Percentiles rank a stretch among this genome's conserved stretches.
Evolutionary conservation across 139 green algal species (phyloP).

Genomic region (Closterium sp.): DNA sequence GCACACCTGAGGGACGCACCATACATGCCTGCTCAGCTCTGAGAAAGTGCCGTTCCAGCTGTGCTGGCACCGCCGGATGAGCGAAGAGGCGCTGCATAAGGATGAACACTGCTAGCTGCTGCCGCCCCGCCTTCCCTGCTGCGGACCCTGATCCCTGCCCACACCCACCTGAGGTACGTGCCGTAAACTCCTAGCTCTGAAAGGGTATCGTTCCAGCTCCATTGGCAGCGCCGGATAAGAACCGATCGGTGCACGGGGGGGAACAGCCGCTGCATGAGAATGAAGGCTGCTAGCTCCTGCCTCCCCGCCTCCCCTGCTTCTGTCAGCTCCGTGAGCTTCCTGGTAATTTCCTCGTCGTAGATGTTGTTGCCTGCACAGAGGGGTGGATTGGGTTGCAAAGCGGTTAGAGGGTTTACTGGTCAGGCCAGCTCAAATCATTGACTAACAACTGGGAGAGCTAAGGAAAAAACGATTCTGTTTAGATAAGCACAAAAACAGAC

Average conservation of each 20-base stretch:
- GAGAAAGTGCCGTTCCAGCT: conserved; percentile 59
- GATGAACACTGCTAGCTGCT: conserved; percentile 72
- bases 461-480: conserved; percentile 68
- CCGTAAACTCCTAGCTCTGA: conserved; percentile 93
- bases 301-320: conserved; percentile 2
- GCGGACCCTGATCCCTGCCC: not conserved
- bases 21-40: conserved; percentile 75
- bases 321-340: conserved; percentile 55
- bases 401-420: too few species aligned
- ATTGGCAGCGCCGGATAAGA: conserved; percentile 60
- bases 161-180: conserved; percentile 54
- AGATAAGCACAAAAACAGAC: too few species aligned
- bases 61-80: conserved; percentile 60
- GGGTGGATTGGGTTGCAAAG: not conserved
- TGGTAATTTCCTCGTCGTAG: conserved; percentile 75
- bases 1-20: conserved; percentile 59
- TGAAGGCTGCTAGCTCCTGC: conserved; percentile 75
- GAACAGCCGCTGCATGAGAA: conserved; percentile 96
- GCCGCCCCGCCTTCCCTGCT: not conserved
- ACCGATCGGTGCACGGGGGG: conserved; percentile 61
- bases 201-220: conserved; percentile 69
- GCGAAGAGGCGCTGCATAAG: conserved; percentile 92
- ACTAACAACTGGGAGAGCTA: too few species aligned
- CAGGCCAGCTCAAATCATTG: too few species aligned
- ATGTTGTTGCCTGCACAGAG: conserved; percentile 83